Evolutionary conservation across 345 rosid species (phyloP).

Genomic region (Melastoma malabathricum): DNA sequence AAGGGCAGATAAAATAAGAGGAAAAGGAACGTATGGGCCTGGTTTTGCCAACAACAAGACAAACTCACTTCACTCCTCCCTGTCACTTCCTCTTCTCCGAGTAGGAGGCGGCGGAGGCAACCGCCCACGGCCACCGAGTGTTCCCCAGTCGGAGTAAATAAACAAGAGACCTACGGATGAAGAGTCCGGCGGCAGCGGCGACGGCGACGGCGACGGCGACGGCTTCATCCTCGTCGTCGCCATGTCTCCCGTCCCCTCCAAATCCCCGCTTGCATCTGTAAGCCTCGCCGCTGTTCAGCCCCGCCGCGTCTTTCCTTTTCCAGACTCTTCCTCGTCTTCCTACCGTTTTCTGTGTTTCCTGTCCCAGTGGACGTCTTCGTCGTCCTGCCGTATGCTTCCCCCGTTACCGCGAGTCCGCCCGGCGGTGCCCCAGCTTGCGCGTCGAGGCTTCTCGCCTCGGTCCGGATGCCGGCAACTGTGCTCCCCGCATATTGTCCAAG

Average conservation of each 20-base stretch:
- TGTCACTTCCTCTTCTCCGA: background rate
- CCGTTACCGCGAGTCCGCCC: conserved; percentile 29
- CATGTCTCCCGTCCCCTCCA: conserved; percentile 10
- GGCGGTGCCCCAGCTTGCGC: conserved; percentile 20
- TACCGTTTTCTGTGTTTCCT: background rate
- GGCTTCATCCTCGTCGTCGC: conserved; percentile 16
- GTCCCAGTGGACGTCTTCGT: conserved; percentile 3
- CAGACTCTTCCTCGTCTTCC: background rate
- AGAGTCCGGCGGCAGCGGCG: conserved; percentile 4
- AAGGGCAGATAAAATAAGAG: no score
- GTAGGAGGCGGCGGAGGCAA: background rate
- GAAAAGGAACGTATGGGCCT: no score
- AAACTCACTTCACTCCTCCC: background rate
- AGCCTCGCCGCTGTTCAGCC: background rate
- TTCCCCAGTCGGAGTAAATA: no score
- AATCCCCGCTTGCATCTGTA: conserved; percentile 9
- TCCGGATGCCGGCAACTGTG: conserved; percentile 12
- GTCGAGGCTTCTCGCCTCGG: conserved; percentile 16
- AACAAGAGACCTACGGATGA: no score
- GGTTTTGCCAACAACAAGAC: background rate
- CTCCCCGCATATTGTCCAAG: conserved; percentile 16
- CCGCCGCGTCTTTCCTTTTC: background rate
- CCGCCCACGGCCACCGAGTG: background rate
- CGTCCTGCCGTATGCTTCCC: conserved; percentile 26
- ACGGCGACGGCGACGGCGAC: conserved; percentile 2